Evolutionary conservation across 176 grass and related monocot genomes (phyloP), one percentile per base, ranked within the genome.

Genomic region (Eragrostis curvula): DNA sequence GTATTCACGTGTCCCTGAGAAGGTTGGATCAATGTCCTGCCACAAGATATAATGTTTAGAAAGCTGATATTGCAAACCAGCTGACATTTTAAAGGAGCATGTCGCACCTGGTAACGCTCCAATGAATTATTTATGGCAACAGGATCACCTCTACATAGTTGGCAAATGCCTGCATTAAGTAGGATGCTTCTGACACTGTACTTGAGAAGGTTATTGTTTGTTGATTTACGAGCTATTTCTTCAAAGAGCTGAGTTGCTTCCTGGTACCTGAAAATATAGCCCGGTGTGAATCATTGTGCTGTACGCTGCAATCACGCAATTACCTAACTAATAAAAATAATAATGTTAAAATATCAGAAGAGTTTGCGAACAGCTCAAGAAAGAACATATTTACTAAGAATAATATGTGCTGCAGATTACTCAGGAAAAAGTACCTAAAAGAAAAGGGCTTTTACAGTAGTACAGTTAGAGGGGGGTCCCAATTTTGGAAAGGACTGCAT

Each of bases 91-190:
- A 84, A 61, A 52, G 42, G 23, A 89, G 78, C 16, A 78, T 48
- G 82, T 44, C 79, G 46, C 18, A 97, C 95, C 95, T 97, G 92
- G 86, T 94, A 97, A 45, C 85, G 75, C 69, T 91, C 95, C 73
- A 97, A 81, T 71, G 95, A 87, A 61, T 97, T 97, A 71, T 86
- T 79, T 65, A 97, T 85, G 55, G 95, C 92, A 85, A 97, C 84
- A 82, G 78, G 71, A 90, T 97, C 95, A 45, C 83, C 89, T 89
- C 85, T 85, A 70, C 95, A 97, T 63, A 97, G 86, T 67, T 97
- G 95, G 80, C 95, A 97, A 61, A 97, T 87, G 16, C 95, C 95
- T 65, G 92, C 89, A 92, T 97, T 97, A 76, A 97, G 92, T 70
- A 97, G 90, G 76, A 92, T 94, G 6, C 95, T 92, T 77, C 89